These are phyloP conservation scores for Sungouiozyma ichnusensis DNA, from an alignment of 805 yeast genomes.

Conservation along the genomic window DNA sequence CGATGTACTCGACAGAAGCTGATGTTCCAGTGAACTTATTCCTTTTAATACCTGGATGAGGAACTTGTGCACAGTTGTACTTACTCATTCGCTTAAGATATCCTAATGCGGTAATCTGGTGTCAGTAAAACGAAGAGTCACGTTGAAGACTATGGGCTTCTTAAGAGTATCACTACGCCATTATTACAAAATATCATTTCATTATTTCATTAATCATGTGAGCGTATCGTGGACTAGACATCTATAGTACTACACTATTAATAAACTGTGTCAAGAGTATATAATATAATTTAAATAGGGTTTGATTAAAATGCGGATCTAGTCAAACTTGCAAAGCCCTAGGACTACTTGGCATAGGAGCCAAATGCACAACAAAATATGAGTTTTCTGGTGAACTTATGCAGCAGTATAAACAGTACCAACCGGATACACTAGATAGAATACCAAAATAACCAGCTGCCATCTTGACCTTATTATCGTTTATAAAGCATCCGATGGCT, in stretches of 20 bases:
- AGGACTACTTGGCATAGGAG: not conserved
- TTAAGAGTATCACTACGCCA: not conserved
- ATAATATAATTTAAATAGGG: not conserved
- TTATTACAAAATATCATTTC: too few species aligned
- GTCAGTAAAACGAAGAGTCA: not conserved
- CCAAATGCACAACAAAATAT: constrained; percentile 29
- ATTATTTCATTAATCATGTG: too few species aligned
- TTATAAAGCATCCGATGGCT: constrained; percentile 42
- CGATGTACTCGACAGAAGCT: too few species aligned
- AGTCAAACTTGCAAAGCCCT: not conserved
- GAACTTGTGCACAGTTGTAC: too few species aligned
- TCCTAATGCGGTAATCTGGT: not conserved
- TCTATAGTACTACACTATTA: not conserved
- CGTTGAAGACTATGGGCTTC: not conserved
- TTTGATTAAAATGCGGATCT: not conserved
- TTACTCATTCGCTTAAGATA: too few species aligned
- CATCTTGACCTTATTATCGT: constrained; percentile 31
- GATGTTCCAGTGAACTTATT: too few species aligned
- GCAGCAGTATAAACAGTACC: constrained; percentile 57
- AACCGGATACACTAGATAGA: constrained; percentile 44
- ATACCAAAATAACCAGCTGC: constrained; percentile 60
- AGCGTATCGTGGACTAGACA: too few species aligned
- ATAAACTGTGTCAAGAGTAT: not conserved
- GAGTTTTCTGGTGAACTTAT: constrained; percentile 49
- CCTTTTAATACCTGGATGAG: too few species aligned